phyloP scores from a whole-genome alignment of 192 early-diverging fungal genomes.

The Anaeromyces robustus region DNA sequence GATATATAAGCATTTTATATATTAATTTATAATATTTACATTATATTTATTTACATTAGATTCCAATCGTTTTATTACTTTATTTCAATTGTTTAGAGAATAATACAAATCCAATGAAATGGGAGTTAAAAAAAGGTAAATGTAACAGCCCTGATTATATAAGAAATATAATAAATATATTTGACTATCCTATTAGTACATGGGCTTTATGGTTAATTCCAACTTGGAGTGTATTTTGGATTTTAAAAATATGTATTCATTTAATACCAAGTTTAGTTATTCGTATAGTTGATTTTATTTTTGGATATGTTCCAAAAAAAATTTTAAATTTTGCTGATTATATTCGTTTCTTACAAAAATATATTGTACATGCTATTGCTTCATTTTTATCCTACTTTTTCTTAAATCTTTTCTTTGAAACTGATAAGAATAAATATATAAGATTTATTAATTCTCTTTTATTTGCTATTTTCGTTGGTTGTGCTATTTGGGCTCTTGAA shows the following conservation, averaged over 20 bases:
- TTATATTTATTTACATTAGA: no score
- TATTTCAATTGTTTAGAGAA: no score
- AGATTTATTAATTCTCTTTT: not conserved
- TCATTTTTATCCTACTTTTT: not conserved
- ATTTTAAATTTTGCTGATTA: not conserved
- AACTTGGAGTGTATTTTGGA: not conserved
- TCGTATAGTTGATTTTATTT: not conserved
- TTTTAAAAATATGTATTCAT: not conserved
- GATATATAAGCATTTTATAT: no score
- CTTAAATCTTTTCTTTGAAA: not conserved
- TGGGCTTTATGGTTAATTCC: not conserved
- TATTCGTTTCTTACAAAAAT: not conserved
- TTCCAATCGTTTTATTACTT: no score
- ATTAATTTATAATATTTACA: no score
- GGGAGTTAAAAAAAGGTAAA: no score
- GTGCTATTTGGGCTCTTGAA: slow-evolving; percentile 29
- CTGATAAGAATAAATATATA: not conserved
- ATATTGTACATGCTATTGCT: not conserved
- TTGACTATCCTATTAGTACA: not conserved
- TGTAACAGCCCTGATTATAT: no score
- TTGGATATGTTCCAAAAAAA: not conserved
- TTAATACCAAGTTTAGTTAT: not conserved
- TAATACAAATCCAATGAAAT: no score
- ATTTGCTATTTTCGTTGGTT: slow-evolving; percentile 21
- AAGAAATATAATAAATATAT: not conserved